A percentile compares a stretch with the other conserved stretches of the same genome.
phyloP scores from a whole-genome alignment of 768 basidiomycete genomes.

The Pleurotus citrinopileatus region DNA sequence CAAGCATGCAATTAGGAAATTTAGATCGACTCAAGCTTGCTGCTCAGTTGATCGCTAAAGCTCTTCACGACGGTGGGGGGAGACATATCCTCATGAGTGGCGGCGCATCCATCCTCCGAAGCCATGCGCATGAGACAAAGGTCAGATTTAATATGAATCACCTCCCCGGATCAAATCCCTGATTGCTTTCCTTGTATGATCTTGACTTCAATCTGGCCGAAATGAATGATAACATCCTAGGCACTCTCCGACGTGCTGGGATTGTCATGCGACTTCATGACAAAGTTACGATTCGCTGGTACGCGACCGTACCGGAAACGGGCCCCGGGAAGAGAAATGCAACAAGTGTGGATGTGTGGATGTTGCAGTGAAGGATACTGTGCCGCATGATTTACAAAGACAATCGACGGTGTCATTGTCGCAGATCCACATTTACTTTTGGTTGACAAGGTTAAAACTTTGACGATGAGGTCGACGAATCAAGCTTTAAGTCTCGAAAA shows the following conservation, averaged over 20 bases:
- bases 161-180: no score
- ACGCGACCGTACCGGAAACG: slow-evolving; percentile 3
- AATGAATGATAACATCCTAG: background rate
- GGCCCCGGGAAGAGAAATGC: background rate
- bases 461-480: background rate
- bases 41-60: no score
- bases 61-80: background rate
- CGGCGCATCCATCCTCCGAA: slow-evolving; percentile 5
- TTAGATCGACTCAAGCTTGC: no score
- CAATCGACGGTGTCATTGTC: slow-evolving; percentile 1
- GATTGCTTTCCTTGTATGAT: background rate
- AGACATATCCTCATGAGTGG: background rate
- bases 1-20: no score
- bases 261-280: background rate
- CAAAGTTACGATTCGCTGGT: slow-evolving; percentile 1
- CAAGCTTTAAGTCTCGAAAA: slow-evolving; percentile 5
- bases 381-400: background rate
- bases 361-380: background rate
- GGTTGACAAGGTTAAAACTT: slow-evolving; percentile 5
- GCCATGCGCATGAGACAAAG: background rate
- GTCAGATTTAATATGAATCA: background rate
- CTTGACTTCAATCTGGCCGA: slow-evolving; percentile 5
- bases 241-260: background rate
- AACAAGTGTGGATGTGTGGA: slow-evolving; percentile 6
- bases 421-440: slow-evolving; percentile 1